Base-by-base conservation (phyloP, 192 early-diverging fungal genomes). In the Coemansia sp. region DNA sequence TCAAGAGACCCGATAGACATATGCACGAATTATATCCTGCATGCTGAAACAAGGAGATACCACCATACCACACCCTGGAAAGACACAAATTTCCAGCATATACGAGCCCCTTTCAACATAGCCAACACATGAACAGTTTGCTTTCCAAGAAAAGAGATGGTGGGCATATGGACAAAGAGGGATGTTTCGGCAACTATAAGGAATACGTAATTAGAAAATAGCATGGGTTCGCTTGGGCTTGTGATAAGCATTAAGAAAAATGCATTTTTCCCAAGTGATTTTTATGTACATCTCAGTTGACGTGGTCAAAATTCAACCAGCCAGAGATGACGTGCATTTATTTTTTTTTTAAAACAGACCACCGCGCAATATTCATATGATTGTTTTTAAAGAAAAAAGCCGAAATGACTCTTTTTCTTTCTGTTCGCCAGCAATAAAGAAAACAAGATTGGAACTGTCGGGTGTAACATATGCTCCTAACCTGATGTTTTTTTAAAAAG, bases 21-120 rank as follows among this genome's bases (percentile, higher is more conserved):
- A 48, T 54, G 50, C 44, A 53, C 61, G 51, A 69, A 63, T 59
- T 69, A 69, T 59, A 49, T 51, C 41, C 38, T 69, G 68, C 68
- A 69, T 69, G 40, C 11, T 42, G 42, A n/a, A 41, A 13, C 57
- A 49, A 40, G 17, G 37, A 54, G 13, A 63, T 32, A 4, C 32
- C 32, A 4, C 32, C 32, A 14, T 41, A 41, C 17, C 38, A 58
- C 39, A n/a, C 14, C 39, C 10, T 58, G 54, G 25, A 10, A 58
- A 58, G 37, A 5, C 1, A 22, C 22, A 10, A 22, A 53, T 22
- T 53, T 11, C 7, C 20, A 53, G 7, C 50, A 53, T 9, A 20
- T 53, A 37, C 2, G 39, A 11, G 14, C 32, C 32, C 56, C 32
- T 40, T 40, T 39, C 10, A n/a, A 40, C 14, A 58, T 14, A 37